Percentiles rank a stretch among this genome's conserved stretches.
phyloP scores from a whole-genome alignment of 306 rosid species.

The Carpinus viminea region DNA sequence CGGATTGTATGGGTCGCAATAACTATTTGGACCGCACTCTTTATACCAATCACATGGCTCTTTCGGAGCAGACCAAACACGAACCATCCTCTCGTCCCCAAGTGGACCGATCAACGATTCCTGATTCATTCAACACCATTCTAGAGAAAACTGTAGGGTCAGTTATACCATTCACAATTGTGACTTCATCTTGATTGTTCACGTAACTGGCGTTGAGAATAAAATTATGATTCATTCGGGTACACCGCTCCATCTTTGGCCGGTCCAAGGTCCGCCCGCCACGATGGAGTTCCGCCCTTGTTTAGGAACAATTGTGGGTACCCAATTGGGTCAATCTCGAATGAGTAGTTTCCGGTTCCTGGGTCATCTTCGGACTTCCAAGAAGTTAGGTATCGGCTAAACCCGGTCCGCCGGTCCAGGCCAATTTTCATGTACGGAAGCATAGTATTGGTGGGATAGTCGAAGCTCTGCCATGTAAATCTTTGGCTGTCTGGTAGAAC shows the following conservation, averaged over 20 bases:
- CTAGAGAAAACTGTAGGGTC: constrained; percentile 34
- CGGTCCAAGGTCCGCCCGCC: not conserved
- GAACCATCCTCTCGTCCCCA: constrained; percentile 53
- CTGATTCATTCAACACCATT: constrained; percentile 9
- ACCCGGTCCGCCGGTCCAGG: constrained; percentile 26
- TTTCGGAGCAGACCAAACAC: constrained; percentile 43
- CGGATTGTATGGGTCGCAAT: constrained; percentile 44
- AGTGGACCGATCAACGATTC: not conserved
- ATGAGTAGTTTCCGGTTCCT: constrained; percentile 29
- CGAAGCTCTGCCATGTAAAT: constrained; percentile 55
- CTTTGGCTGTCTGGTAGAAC: not conserved
- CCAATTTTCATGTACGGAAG: constrained; percentile 49
- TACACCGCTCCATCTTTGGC: too few species aligned
- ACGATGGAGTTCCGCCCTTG: not conserved
- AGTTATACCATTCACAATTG: constrained; percentile 28
- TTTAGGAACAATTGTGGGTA: constrained; percentile 29
- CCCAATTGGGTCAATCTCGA: constrained; percentile 30
- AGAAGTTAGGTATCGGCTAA: constrained; percentile 26
- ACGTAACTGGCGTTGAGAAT: constrained; percentile 19
- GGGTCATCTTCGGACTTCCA: constrained; percentile 40
- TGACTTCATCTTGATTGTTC: constrained; percentile 17
- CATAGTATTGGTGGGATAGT: constrained; percentile 39
- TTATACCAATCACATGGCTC: constrained; percentile 46
- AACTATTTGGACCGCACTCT: constrained; percentile 45
- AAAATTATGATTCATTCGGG: constrained; percentile 37